Conservation (phyloP, 495 filamentous ascomycete genomes). For the Tuber borchii region DNA sequence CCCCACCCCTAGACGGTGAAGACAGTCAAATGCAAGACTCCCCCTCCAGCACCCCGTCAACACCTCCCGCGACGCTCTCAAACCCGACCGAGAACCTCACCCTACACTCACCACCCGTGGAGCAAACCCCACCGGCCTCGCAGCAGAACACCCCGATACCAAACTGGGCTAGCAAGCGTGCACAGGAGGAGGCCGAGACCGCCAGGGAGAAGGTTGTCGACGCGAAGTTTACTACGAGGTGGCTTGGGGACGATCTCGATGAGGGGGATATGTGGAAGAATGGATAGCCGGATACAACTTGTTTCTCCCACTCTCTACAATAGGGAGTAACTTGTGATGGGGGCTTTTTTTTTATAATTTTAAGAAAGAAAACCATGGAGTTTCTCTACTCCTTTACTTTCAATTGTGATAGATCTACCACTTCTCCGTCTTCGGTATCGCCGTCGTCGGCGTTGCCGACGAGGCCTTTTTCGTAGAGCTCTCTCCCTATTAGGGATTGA, state of each 20-base stretch:
- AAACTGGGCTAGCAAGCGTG: conserved; percentile 36
- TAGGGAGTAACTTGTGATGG: background rate
- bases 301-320: background rate
- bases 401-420: conserved; percentile 36
- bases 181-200: conserved; percentile 33
- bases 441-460: conserved; percentile 35
- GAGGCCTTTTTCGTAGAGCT: conserved; percentile 39
- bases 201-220: conserved; percentile 38
- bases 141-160: conserved; percentile 20
- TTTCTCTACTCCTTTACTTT: conserved; percentile 32
- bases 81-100: conserved; percentile 24
- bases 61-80: conserved; percentile 12
- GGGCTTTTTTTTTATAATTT: conserved; percentile 3
- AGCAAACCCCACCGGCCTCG: conserved; percentile 15
- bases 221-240: conserved; percentile 28
- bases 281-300: conserved; percentile 10
- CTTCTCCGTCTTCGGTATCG: conserved; percentile 30
- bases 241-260: conserved; percentile 39
- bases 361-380: conserved; percentile 3
- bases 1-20: conserved; percentile 19
- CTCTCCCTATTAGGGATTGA: conserved; percentile 20
- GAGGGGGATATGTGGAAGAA: conserved; percentile 40
- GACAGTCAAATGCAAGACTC: conserved; percentile 32
- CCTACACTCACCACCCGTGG: conserved; percentile 19
- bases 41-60: conserved; percentile 22